Conservation (phyloP, 1,139 yeast genomes). For the Geotrichum restrictum region DNA sequence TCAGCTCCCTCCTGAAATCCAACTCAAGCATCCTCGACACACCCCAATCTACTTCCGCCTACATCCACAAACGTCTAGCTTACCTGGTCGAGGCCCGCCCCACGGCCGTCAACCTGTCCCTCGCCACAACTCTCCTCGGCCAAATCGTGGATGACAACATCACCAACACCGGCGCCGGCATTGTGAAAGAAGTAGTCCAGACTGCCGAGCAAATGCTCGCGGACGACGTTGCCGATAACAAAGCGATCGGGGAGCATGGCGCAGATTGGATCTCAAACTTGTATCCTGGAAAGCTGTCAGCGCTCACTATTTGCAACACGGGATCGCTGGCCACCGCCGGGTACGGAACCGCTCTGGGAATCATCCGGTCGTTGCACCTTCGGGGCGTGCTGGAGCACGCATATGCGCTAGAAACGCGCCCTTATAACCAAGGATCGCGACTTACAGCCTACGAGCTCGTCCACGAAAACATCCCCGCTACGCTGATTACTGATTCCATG, state of each 20-base stretch:
- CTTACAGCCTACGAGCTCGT: conserved; percentile 86
- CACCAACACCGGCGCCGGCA: conserved; percentile 17
- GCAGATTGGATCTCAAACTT: conserved; percentile 53
- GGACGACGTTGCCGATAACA: conserved; percentile 74
- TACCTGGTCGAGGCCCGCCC: conserved; percentile 78
- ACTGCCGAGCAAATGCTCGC: conserved; percentile 62
- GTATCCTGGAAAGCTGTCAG: conserved; percentile 48
- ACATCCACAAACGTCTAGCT: conserved; percentile 48
- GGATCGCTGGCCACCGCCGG: conserved; percentile 92
- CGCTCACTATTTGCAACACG: conserved; percentile 64
- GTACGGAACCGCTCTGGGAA: conserved; percentile 94
- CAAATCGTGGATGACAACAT: conserved; percentile 24
- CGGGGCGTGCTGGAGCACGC: conserved; percentile 56
- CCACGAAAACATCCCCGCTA: conserved; percentile 80
- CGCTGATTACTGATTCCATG: conserved; percentile 88
- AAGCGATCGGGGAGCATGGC: conserved; percentile 76
- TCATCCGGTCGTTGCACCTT: conserved; percentile 62
- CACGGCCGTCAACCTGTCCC: conserved; percentile 88
- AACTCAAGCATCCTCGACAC: neutral
- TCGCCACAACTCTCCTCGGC: conserved; percentile 65
- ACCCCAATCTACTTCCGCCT: conserved; percentile 23
- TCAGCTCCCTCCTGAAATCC: conserved; percentile 28
- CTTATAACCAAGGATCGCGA: conserved; percentile 94
- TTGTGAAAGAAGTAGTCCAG: conserved; percentile 44
- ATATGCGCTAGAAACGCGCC: conserved; percentile 90